Evolutionary conservation across 2,329 filamentous ascomycete genomes (phyloP).

Genomic region (Arthrobotrys conoides): DNA sequence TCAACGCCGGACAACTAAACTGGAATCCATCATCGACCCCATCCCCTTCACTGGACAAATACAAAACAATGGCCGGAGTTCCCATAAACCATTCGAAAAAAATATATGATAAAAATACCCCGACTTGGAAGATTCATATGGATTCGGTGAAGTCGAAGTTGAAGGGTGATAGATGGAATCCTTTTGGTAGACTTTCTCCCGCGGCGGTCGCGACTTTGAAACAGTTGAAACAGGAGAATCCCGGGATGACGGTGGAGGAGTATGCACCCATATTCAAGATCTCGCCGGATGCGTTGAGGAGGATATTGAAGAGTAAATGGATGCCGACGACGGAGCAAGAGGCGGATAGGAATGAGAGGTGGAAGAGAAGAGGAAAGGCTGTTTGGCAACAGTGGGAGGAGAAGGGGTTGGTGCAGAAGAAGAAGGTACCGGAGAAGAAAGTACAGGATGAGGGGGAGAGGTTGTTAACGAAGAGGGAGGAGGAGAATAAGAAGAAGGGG

Average conservation of each 20-base stretch:
- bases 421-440: slow-evolving; percentile 53
- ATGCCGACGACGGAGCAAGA: slow-evolving; percentile 74
- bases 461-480: slow-evolving; percentile 1
- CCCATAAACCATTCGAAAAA: not conserved
- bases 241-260: slow-evolving; percentile 78
- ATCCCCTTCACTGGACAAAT: not conserved
- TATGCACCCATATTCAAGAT: slow-evolving; percentile 85
- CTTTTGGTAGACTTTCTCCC: slow-evolving; percentile 87
- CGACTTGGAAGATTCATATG: slow-evolving; percentile 43
- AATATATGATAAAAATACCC: slow-evolving; percentile 15
- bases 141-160: slow-evolving; percentile 77
- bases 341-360: slow-evolving; percentile 73
- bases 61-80: not conserved
- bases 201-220: slow-evolving; percentile 93
- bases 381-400: slow-evolving; percentile 70
- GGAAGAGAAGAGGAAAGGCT: slow-evolving; percentile 74
- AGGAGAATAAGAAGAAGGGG: slow-evolving; percentile 35
- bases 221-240: slow-evolving; percentile 82
- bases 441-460: not conserved
- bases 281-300: slow-evolving; percentile 86
- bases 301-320: slow-evolving; percentile 88
- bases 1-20: not conserved
- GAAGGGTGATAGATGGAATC: slow-evolving; percentile 80
- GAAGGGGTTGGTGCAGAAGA: slow-evolving; percentile 43
- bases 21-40: not conserved